phyloP scores from a whole-genome alignment of 2,329 filamentous ascomycete genomes.

The Metarhizium brunneum region DNA sequence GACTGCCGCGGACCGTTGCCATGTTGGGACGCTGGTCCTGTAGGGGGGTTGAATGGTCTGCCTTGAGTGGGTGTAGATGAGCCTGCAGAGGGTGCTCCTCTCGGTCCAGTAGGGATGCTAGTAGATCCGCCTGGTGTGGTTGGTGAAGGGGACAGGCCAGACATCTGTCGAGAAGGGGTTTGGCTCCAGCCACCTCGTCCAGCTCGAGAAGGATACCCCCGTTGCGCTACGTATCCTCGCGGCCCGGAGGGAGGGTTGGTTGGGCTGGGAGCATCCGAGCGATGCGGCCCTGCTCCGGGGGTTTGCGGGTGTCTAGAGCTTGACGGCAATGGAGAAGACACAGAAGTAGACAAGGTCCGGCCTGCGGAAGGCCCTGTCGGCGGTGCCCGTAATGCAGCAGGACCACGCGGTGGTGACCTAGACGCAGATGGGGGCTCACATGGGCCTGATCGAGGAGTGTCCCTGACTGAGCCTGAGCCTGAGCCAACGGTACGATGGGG shows the following conservation, averaged over 20 bases:
- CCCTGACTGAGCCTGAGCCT: conserved; percentile 16
- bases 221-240: conserved; percentile 40
- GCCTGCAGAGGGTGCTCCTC: conserved; percentile 22
- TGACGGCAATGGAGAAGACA: conserved; percentile 24
- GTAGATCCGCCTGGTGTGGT: conserved; percentile 30
- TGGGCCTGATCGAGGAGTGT: conserved; percentile 16
- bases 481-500: conserved; percentile 18
- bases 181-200: conserved; percentile 37
- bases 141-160: conserved; percentile 27
- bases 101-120: conserved; percentile 39
- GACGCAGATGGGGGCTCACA: conserved; percentile 19
- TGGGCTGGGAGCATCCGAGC: conserved; percentile 34
- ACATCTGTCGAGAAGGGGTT: conserved; percentile 21
- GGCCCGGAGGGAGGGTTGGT: conserved; percentile 44
- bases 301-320: conserved; percentile 25
- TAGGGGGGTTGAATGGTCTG: conserved; percentile 47
- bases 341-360: conserved; percentile 29
- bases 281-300: conserved; percentile 21
- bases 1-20: conserved; percentile 29
- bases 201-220: conserved; percentile 34
- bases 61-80: conserved; percentile 32
- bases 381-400: conserved; percentile 41
- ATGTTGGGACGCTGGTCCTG: conserved; percentile 39
- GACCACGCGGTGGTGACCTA: conserved; percentile 45
- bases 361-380: conserved; percentile 33